Percentiles rank a stretch among this genome's conserved stretches.
Evolutionary conservation across 768 basidiomycete species (phyloP).

Genomic region (Tricholoma furcatifolium): DNA sequence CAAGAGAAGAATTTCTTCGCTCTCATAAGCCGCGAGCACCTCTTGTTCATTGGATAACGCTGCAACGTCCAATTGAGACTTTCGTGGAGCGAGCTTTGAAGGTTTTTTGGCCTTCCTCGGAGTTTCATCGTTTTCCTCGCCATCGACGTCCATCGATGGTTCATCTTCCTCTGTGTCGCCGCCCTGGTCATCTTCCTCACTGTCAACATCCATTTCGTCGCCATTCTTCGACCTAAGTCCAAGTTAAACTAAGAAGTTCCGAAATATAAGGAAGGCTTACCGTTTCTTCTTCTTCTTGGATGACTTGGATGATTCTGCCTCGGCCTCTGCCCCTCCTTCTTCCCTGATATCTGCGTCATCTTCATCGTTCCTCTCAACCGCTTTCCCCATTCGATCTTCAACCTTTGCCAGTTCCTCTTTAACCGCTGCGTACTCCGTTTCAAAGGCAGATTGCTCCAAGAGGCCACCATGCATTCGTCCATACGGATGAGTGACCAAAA

Average conservation of each 20-base stretch:
- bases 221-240: conserved; percentile 29
- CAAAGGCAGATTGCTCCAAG: conserved; percentile 71
- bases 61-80: conserved; percentile 67
- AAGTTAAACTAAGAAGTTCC: neutral
- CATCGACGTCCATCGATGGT: conserved; percentile 36
- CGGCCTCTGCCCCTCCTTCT: conserved; percentile 26
- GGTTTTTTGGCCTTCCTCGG: conserved; percentile 42
- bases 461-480: conserved; percentile 80
- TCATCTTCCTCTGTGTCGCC: conserved; percentile 31
- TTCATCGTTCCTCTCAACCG: conserved; percentile 43
- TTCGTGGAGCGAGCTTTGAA: conserved; percentile 54
- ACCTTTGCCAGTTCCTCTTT: conserved; percentile 65
- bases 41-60: conserved; percentile 71
- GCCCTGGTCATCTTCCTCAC: conserved; percentile 32
- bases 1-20: conserved; percentile 62
- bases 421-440: conserved; percentile 64
- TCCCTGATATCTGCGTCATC: conserved; percentile 30
- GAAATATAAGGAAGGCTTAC: neutral
- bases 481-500: conserved; percentile 89
- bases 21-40: conserved; percentile 66
- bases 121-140: conserved; percentile 32
- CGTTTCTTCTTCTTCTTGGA: conserved; percentile 35
- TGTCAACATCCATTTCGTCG: conserved; percentile 63
- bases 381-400: conserved; percentile 67
- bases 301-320: conserved; percentile 22